A percentile compares a stretch with the other conserved stretches of the same genome.
phyloP scores from a whole-genome alignment of 1,284 basidiomycete species.

The Ceratorhiza oryzae-sativae region DNA sequence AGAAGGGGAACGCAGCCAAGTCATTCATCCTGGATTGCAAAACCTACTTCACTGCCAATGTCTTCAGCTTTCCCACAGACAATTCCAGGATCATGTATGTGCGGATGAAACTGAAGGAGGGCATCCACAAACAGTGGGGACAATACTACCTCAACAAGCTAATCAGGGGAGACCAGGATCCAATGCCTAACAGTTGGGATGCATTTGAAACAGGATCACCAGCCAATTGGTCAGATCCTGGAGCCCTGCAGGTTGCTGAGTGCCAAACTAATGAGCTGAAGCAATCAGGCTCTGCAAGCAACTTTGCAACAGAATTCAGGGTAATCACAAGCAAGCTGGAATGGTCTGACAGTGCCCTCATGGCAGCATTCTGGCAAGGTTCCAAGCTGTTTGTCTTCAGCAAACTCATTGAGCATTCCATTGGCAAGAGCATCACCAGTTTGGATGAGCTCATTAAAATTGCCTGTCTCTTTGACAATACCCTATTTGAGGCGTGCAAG shows the following conservation, averaged over 20 bases:
- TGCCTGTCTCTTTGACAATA: not conserved
- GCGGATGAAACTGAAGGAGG: constrained; percentile 22
- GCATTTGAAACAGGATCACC: not conserved
- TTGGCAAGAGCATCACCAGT: not conserved
- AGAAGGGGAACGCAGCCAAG: constrained; percentile 15
- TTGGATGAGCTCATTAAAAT: not conserved
- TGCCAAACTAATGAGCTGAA: not conserved
- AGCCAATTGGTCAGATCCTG: not conserved
- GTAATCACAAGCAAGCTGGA: not conserved
- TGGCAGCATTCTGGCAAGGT: not conserved
- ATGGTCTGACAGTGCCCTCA: not conserved
- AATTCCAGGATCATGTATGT: constrained; percentile 13
- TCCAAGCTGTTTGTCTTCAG: not conserved
- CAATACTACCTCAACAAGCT: constrained; percentile 1
- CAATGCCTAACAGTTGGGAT: not conserved
- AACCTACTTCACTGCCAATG: not conserved
- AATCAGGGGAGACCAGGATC: not conserved
- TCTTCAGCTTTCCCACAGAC: not conserved
- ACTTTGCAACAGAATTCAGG: not conserved
- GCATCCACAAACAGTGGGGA: not conserved
- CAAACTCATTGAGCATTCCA: not conserved
- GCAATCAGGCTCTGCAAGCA: not conserved
- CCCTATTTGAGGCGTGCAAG: constrained; percentile 6
- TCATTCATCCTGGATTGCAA: not conserved
- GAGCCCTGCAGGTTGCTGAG: not conserved